phyloP scores from a whole-genome alignment of 768 basidiomycete genomes.

The Termitomyces sp. region DNA sequence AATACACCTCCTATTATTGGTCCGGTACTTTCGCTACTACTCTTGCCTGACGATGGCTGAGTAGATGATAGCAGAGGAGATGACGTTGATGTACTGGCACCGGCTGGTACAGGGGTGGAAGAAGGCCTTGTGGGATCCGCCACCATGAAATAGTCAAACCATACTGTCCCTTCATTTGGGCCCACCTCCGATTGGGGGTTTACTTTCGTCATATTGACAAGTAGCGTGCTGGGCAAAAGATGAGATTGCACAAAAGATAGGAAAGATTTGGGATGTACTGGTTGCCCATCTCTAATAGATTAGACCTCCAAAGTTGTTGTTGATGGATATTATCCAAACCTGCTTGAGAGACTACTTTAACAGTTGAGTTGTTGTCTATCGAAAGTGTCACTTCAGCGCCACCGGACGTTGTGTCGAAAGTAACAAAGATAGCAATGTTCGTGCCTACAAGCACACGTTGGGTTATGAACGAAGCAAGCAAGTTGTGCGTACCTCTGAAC shows the following conservation, averaged over 20 bases:
- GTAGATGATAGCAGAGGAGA: neutral
- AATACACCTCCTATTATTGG: slow-evolving; percentile 26
- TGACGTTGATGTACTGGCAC: neutral
- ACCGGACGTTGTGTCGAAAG: slow-evolving; percentile 27
- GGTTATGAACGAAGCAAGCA: neutral
- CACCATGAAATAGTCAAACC: slow-evolving; percentile 37
- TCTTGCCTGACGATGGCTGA: neutral
- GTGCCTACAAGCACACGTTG: slow-evolving; percentile 18
- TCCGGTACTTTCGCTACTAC: slow-evolving; percentile 10
- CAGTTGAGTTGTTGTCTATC: slow-evolving; percentile 24
- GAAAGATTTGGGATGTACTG: slow-evolving; percentile 24
- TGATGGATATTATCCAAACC: slow-evolving; percentile 22
- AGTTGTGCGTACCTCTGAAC: slow-evolving; percentile 24
- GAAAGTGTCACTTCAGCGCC: slow-evolving; percentile 32
- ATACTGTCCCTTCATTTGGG: slow-evolving; percentile 32
- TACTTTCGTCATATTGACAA: slow-evolving; percentile 29
- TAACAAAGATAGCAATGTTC: slow-evolving; percentile 29
- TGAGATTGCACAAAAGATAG: neutral
- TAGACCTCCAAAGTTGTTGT: slow-evolving; percentile 33
- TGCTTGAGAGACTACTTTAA: slow-evolving; percentile 20
- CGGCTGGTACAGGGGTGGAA: slow-evolving; percentile 4
- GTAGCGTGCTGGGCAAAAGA: slow-evolving; percentile 21
- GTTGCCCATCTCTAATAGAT: slow-evolving; percentile 15
- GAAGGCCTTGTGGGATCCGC: slow-evolving; percentile 19
- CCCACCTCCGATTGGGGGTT: slow-evolving; percentile 14